Base-by-base conservation (phyloP, 2,329 filamentous ascomycete species). In the Fusarium agapanthi region DNA sequence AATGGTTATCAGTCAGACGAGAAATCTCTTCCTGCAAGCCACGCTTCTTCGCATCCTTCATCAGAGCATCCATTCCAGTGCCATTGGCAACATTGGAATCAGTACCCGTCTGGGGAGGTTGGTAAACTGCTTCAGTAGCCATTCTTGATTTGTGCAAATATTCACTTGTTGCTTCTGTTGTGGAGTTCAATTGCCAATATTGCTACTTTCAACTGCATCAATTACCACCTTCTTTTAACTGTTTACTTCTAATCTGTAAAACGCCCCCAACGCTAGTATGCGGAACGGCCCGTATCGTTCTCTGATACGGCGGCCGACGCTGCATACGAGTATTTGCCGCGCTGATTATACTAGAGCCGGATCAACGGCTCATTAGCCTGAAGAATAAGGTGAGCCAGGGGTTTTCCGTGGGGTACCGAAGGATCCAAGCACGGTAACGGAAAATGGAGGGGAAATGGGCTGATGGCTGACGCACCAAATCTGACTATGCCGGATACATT, bases 51-150 rank as follows among this genome's bases (percentile, higher is more conserved):
- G 57, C 57, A 28, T 60, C 57, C 16, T 60, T 44, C 57, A 60
- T 60, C 14, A 60, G 8, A 10, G 57, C 57, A 53, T 60, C 57
- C 57, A 60, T 60, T 6, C 57, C 57, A 24, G 57, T 60, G 57
- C 57, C 57, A 53, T 60, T 60, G 11, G 57, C 28, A 41, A 60
- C 47, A 7, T 35, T 60, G 57, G 57, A 24, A 5, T 60, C 57
- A 11, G 44, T 6, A 30, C 44, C 44, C 44, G 22, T 59, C 43
- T 38, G 34, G 43, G 35, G 26, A 28, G 28, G 14, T 41, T 60
- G 44, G 10, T 38, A 53, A 1, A 32, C 57, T 34, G 57, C 35
- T 53, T 60, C 35, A 28, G 57, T 53, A 13, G 57, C 44, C 57
- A 60, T 60, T n/a, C 38, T n/a, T 41, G 28, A 40, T 30, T 51